Percentiles rank a stretch among this genome's conserved stretches.
phyloP scores from a whole-genome alignment of 129 eudicot species.

The Tagetes erecta region DNA sequence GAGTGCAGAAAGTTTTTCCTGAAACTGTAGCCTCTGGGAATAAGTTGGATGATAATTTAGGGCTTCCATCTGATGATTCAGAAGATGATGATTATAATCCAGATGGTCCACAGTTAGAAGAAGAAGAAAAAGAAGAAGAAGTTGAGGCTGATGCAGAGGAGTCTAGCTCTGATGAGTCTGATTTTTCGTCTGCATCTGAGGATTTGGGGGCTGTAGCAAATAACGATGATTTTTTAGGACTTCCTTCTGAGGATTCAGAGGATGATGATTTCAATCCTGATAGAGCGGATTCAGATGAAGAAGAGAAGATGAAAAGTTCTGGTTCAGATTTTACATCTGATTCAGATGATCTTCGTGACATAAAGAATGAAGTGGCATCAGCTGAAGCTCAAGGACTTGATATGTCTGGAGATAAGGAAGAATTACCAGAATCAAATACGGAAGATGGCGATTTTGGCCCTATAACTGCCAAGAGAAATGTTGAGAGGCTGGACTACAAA shows the following conservation, averaged over 20 bases:
- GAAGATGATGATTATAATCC: constrained; percentile 91
- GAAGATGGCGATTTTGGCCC: constrained; percentile 42
- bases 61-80: constrained; percentile 86
- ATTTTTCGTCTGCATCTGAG: constrained; percentile 62
- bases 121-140: constrained; percentile 47
- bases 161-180: constrained; percentile 68
- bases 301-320: constrained; percentile 53
- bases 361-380: constrained; percentile 39
- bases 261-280: constrained; percentile 89
- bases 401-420: constrained; percentile 25
- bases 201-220: constrained; percentile 46
- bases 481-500: constrained; percentile 82
- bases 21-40: constrained; percentile 65
- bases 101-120: constrained; percentile 51
- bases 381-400: constrained; percentile 34
- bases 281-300: constrained; percentile 47
- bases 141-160: constrained; percentile 40
- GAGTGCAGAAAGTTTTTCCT: constrained; percentile 77
- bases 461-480: constrained; percentile 50
- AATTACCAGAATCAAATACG: constrained; percentile 15
- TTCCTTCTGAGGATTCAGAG: constrained; percentile 91
- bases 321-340: constrained; percentile 89
- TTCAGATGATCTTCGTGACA: constrained; percentile 63
- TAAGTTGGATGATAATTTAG: constrained; percentile 47
- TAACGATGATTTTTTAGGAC: constrained; percentile 43